Base-by-base conservation (phyloP, 306 rosid genomes). In the Glycine soja region DNA sequence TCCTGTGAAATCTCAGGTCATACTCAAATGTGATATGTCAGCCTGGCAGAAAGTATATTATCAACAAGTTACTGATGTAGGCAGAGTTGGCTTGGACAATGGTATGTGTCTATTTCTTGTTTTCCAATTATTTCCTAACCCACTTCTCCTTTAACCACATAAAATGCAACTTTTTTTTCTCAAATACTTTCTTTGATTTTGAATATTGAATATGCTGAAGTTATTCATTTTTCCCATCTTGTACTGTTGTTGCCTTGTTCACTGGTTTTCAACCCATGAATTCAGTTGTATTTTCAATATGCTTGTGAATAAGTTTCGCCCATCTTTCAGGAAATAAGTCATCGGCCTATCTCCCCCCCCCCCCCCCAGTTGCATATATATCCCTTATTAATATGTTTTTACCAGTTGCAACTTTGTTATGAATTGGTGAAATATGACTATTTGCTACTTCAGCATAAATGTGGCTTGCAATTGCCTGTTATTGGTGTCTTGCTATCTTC, bases 31-130 rank as follows among this genome's bases (percentile, higher is more conserved):
- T 67, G 99, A 96, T 81, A 89, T 94, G 94, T 93, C 98, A 58
- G 90, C 97, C 75, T 96, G 99, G 99, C 98, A 96, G 93, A 96
- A 96, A 91, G 97, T 83, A 78, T 96, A 96, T 87, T 96, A 96
- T 88, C 98, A 93, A 76, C 98, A 93, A 87, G 96, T 96, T 82
- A 96, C 98, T 76, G 93, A 91, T 65, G 84, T 86, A 71, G 99
- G 99, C 88, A 88, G 99, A 91, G 99, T 96, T 74, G 99, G 97
- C 52, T 86, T 93, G 59, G 97, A 90, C 86, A 95, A 91, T 59
- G 99, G 99, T 96, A 34, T 32, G 94, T 87, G 81, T 73, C 74
- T 61, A 34, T 64, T 78, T 80, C 19, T 24, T 77, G 61, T 70
- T 51, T 62, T 83, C 80, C 77, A 66, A 19, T 72, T 24, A 73